Conservation (phyloP, 768 basidiomycete species). For the Trametes cingulata region DNA sequence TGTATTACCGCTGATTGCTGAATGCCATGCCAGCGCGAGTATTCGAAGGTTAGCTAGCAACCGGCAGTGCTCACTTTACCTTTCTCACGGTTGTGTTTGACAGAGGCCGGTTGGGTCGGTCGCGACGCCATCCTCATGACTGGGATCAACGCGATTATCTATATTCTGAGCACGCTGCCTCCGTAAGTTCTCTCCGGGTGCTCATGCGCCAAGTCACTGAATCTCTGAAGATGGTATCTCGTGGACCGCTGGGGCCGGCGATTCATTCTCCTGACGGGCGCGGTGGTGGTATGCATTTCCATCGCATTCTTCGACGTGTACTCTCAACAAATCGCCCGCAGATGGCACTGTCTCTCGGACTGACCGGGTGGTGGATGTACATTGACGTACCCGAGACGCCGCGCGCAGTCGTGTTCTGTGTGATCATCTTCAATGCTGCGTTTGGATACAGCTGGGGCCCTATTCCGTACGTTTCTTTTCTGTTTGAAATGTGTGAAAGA, state of each 20-base stretch:
- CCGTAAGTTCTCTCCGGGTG: conserved; percentile 50
- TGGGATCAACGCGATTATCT: conserved; percentile 86
- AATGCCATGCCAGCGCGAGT: conserved; percentile 62
- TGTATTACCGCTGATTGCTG: background rate
- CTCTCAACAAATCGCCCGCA: conserved; percentile 29
- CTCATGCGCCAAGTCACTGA: background rate
- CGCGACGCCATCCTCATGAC: conserved; percentile 95
- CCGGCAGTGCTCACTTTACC: background rate
- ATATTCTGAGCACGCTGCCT: conserved; percentile 76
- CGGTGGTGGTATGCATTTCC: conserved; percentile 59
- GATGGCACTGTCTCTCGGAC: conserved; percentile 80
- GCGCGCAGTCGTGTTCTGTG: conserved; percentile 82
- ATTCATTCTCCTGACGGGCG: conserved; percentile 83
- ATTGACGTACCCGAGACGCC: conserved; percentile 86
- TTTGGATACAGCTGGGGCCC: conserved; percentile 95
- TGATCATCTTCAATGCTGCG: conserved; percentile 91
- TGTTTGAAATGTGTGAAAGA: too few species aligned
- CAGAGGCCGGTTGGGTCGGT: conserved; percentile 95
- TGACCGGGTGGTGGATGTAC: conserved; percentile 94
- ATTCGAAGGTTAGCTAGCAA: conserved; percentile 69
- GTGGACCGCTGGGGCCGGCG: conserved; percentile 91
- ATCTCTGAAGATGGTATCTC: conserved; percentile 77
- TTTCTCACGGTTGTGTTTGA: conserved; percentile 15
- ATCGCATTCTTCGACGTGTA: background rate
- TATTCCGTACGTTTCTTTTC: conserved; percentile 63